Conservation (phyloP, 148 eudicot genomes). For the Polygonum aviculare region DNA sequence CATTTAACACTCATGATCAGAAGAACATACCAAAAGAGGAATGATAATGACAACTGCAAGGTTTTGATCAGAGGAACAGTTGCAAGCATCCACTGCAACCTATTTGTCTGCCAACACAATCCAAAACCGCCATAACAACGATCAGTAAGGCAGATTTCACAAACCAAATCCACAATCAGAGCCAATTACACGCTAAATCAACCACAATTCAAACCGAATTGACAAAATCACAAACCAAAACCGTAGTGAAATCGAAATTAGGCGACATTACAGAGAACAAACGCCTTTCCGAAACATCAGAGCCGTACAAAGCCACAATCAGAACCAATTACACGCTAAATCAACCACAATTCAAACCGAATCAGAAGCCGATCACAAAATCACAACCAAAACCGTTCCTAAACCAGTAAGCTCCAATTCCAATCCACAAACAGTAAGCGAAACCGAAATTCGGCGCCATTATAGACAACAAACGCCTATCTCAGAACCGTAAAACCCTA, state of each 20-base stretch:
- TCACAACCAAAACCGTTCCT: background rate
- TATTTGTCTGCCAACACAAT: conserved; percentile 51
- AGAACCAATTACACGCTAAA: background rate
- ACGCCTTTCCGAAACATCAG: background rate
- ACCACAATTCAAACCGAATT: background rate
- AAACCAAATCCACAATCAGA: background rate
- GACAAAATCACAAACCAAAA: background rate
- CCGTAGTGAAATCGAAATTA: background rate
- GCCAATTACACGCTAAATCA: background rate
- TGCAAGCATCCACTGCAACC: conserved; percentile 83
- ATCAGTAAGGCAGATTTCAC: background rate
- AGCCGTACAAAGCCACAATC: background rate
- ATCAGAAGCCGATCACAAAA: background rate
- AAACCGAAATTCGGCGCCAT: background rate
- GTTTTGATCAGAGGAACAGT: conserved; percentile 81
- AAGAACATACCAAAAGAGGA: conserved; percentile 77
- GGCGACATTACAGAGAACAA: background rate
- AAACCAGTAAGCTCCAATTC: background rate
- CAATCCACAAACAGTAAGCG: background rate
- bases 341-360: too few species aligned
- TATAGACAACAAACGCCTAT: background rate
- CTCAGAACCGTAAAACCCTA: background rate
- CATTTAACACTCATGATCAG: background rate
- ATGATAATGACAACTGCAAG: conserved; percentile 65
- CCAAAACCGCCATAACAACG: conserved; percentile 11